Conservation (phyloP, 306 rosid species). For the Corylus heterophylla region DNA sequence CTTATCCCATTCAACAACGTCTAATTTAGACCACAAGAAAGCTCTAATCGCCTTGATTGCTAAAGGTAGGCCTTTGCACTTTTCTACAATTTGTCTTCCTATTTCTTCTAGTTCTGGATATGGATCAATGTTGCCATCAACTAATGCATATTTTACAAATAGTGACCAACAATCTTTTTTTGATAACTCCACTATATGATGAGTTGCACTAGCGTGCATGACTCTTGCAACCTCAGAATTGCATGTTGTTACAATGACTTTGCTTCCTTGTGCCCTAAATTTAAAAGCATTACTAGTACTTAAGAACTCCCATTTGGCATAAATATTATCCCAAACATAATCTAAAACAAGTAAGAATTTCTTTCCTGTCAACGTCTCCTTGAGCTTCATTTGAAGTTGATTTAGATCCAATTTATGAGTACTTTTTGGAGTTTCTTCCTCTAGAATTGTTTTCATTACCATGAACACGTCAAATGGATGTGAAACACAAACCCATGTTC, state of each 20-base stretch:
- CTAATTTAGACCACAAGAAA: not conserved
- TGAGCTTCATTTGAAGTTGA: not conserved
- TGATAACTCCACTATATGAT: not conserved
- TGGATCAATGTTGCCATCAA: not conserved
- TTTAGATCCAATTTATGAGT: not conserved
- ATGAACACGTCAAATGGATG: not conserved
- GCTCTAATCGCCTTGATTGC: slow-evolving; percentile 25
- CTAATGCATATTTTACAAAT: slow-evolving; percentile 18
- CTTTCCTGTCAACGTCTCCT: not conserved
- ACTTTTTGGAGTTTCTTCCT: not conserved
- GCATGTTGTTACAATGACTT: slow-evolving; percentile 12
- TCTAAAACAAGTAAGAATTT: not conserved
- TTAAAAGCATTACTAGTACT: slow-evolving; percentile 11
- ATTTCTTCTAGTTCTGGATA: not conserved
- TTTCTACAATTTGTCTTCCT: slow-evolving; percentile 12
- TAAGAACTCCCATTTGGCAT: slow-evolving; percentile 6
- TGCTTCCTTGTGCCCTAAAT: slow-evolving; percentile 16
- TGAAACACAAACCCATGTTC: too few relatives aligned
- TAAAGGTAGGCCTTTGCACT: slow-evolving; percentile 21
- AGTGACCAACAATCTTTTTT: slow-evolving; percentile 19
- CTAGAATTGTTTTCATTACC: slow-evolving; percentile 4
- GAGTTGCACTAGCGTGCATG: not conserved
- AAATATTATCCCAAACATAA: slow-evolving; percentile 19
- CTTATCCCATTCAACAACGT: not conserved
- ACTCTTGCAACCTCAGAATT: not conserved